A percentile compares a stretch with the other conserved stretches of the same genome.
These are phyloP conservation scores for Chenopodium suecicum DNA, from an alignment of 148 eudicot genomes.

Conservation along the genomic window DNA sequence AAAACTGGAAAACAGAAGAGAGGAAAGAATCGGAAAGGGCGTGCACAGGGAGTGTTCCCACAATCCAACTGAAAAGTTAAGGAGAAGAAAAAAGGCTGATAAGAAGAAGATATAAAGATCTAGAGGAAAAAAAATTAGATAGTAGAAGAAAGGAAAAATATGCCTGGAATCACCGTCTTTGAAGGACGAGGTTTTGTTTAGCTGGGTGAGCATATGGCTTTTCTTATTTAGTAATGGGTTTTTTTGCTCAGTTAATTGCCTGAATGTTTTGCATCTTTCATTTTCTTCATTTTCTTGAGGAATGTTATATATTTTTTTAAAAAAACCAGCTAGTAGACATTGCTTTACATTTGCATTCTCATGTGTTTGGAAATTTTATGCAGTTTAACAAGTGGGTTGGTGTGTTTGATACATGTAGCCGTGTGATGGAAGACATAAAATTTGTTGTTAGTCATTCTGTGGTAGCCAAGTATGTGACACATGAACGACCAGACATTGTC, in stretches of 20 bases:
- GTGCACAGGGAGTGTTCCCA: too few species aligned
- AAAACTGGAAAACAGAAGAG: too few species aligned
- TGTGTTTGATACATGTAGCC: constrained; percentile 68
- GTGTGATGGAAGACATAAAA: constrained; percentile 86
- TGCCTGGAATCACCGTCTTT: too few species aligned
- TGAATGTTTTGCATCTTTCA: background rate
- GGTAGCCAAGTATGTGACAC: constrained; percentile 65
- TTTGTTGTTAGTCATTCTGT: constrained; percentile 85
- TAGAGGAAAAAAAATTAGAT: too few species aligned
- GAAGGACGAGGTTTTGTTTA: too few species aligned
- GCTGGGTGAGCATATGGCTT: background rate
- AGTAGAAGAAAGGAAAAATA: too few species aligned
- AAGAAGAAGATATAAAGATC: too few species aligned
- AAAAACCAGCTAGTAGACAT: background rate
- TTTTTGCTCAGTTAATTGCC: background rate
- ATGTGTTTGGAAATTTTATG: constrained; percentile 24
- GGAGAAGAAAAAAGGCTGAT: too few species aligned
- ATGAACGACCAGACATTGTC: constrained; percentile 54
- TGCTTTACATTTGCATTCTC: background rate
- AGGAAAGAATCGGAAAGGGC: too few species aligned
- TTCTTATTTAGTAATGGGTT: background rate
- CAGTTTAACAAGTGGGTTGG: constrained; percentile 78
- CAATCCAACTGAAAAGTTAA: too few species aligned
- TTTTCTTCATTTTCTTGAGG: background rate
- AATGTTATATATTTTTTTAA: background rate